These are phyloP conservation scores for Lolium rigidum DNA, from an alignment of 176 grass and related monocot genomes.

Conservation along the genomic window DNA sequence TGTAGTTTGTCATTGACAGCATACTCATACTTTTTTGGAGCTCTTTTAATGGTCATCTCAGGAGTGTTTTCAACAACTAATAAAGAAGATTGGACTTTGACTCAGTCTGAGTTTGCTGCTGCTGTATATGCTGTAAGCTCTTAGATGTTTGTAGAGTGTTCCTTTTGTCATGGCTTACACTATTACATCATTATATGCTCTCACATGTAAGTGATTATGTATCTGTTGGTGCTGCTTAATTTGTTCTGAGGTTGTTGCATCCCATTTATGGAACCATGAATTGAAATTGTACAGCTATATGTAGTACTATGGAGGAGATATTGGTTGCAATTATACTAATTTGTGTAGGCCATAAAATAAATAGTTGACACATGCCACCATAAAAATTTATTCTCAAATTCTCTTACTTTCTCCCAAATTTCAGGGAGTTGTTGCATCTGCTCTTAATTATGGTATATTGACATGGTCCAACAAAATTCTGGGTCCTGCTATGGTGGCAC, in stretches of 20 bases:
- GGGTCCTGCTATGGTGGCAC: constrained; percentile 85
- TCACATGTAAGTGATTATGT: not conserved
- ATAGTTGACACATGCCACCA: not conserved
- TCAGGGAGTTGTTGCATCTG: constrained; percentile 82
- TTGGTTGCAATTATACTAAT: constrained; percentile 15
- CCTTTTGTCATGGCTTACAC: constrained; percentile 7
- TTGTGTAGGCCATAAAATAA: constrained; percentile 5
- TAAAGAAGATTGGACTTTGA: constrained; percentile 74
- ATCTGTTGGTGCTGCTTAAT: not conserved
- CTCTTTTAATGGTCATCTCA: constrained; percentile 76
- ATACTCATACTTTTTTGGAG: constrained; percentile 86
- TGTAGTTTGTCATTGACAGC: constrained; percentile 85
- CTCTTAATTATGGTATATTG: constrained; percentile 80
- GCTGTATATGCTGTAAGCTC: constrained; percentile 88
- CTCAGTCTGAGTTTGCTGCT: constrained; percentile 71
- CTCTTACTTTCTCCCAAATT: constrained; percentile 24
- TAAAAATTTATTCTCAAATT: not conserved
- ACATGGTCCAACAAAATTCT: constrained; percentile 97
- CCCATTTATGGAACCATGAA: constrained; percentile 4
- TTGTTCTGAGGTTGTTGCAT: not conserved
- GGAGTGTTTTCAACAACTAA: constrained; percentile 65
- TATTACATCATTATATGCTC: not conserved
- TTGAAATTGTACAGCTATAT: constrained; percentile 32
- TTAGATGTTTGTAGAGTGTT: constrained; percentile 14
- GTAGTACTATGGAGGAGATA: not conserved